These are phyloP conservation scores for Colletotrichum camelliae DNA, from an alignment of 2,329 filamentous ascomycete species.

Conservation along the genomic window DNA sequence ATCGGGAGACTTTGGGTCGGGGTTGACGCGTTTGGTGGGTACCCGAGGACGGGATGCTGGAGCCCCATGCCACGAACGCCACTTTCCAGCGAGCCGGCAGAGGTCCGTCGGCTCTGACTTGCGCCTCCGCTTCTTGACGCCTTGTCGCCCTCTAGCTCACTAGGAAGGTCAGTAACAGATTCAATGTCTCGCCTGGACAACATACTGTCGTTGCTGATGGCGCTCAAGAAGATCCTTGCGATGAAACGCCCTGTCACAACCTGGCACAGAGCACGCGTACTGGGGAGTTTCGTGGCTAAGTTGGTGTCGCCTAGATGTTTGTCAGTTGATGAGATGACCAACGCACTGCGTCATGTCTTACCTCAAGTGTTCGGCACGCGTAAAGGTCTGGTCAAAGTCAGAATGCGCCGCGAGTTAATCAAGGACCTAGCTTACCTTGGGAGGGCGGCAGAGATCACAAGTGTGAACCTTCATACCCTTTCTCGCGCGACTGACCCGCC, in stretches of 20 bases:
- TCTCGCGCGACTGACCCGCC: conserved; percentile 62
- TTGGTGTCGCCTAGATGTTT: conserved; percentile 59
- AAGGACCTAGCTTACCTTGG: conserved; percentile 46
- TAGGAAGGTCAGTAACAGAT: not conserved
- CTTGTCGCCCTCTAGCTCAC: conserved; percentile 23
- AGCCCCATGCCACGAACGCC: not conserved
- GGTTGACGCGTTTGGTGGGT: conserved; percentile 3
- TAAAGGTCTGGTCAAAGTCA: conserved; percentile 56
- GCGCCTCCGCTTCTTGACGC: conserved; percentile 5
- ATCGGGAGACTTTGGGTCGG: conserved; percentile 12
- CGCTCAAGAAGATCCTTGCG: conserved; percentile 65
- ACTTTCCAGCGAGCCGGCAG: conserved; percentile 18
- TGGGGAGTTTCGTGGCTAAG: conserved; percentile 62
- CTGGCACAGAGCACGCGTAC: conserved; percentile 54
- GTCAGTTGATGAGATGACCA: not conserved
- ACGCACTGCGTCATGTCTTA: conserved; percentile 31
- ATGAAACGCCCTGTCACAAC: conserved; percentile 64
- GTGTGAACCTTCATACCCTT: conserved; percentile 64
- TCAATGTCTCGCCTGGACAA: conserved; percentile 25
- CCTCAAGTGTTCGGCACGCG: conserved; percentile 67
- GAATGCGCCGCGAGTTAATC: not conserved
- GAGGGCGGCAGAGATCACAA: conserved; percentile 56
- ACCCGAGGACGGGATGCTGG: conserved; percentile 14
- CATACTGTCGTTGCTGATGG: conserved; percentile 57
- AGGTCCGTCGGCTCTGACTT: conserved; percentile 18